Evolutionary conservation across 192 early-diverging fungal species (phyloP), one percentile per base, ranked within the genome.

Genomic region (Coemansia sp.): DNA sequence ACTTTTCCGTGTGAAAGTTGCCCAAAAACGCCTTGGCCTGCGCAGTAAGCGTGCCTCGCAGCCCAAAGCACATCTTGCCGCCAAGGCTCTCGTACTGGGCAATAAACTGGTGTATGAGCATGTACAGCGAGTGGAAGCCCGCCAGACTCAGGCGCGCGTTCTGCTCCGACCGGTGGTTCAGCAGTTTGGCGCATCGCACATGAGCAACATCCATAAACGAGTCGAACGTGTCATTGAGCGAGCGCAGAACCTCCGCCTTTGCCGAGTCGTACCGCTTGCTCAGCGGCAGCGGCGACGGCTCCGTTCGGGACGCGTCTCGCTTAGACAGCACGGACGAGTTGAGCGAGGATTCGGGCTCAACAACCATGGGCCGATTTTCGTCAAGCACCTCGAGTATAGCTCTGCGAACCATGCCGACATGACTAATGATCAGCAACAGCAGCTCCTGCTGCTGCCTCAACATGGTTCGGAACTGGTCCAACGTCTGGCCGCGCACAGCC

Each of bases 1-100:
- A 84, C 63, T 92, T 93, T 71, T 97, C 95, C 61, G 93, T 92
- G 61, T 99, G 98, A 65, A 99, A 99, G 75, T 97, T 91, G 50
- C 80, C 86, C 18, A 99, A 60, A 71, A 96, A 98, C 18, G 93
- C 86, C 65, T 96, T 97, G 27, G 94, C 91, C 87, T 98, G 96
- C n/a, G 91, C 89, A 1, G 93, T 73, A 20, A 98, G 84, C 2
- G 92, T 90, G 8, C 94, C 91, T 16, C 95, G 91, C 53, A 99
- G 82, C 1, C 94, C 94, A 84, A 95, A 94, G 70, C 95, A 94
- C 84, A 91, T 91, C 34, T 91, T 85, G 53, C 91, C 91, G 70
- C 93, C 93, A 50, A 92, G 73, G 1, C 65, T 69, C 74, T 99
- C 96, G 47, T 90, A 88, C 32, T 87, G 87, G 8, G 73, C 71